Base-by-base conservation (phyloP, 352 stramenopile species). In the Pythium aphanidermatum region DNA sequence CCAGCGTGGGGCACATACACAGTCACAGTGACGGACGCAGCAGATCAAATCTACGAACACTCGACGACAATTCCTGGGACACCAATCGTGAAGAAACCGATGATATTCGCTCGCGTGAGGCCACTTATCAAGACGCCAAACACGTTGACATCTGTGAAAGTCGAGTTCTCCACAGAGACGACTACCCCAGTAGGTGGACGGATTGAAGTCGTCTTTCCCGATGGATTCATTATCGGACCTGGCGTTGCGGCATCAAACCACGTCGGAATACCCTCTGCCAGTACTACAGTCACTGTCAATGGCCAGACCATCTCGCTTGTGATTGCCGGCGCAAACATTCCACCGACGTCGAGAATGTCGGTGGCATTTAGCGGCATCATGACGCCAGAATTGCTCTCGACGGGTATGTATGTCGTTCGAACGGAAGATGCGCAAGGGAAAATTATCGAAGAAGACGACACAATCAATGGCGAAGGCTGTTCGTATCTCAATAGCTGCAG, bases 401-500 rank as follows among this genome's bases (percentile, higher is more conserved):
- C 61, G 3, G 77, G 77, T 0, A 60, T 56, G 34, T 89, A 86
- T 50, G 48, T 61, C 12, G 47, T 89, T 1, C 70, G 64, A 20
- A 89, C 77, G 13, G 45, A 46, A 30, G 72, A 85, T 24, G 58
- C 60, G 1, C 25, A 44, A 9, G 51, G 51, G 9, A 68, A 64
- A 25, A 74, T 71, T 8, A 61, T 89, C 2, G 77, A 89, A 47
- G 71, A 86, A 26, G 68, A 62, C 17, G 55, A 53, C 25, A 65
- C 48, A 29, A 64, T 85, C 28, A 62, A 58, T 20, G 77, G 77
- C 12, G 77, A 85, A 46, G 77, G 72, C 7, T 87, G 75, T 43
- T 61, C 58, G 8, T 72, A 78, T 32, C 26, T 83, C 11, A 94
- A 92, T 35, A 74, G 90, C 29, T 97, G 89, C 67, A 92, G 72